phyloP scores from a whole-genome alignment of 2,329 filamentous ascomycete species.

The Aspergillus bombycis region DNA sequence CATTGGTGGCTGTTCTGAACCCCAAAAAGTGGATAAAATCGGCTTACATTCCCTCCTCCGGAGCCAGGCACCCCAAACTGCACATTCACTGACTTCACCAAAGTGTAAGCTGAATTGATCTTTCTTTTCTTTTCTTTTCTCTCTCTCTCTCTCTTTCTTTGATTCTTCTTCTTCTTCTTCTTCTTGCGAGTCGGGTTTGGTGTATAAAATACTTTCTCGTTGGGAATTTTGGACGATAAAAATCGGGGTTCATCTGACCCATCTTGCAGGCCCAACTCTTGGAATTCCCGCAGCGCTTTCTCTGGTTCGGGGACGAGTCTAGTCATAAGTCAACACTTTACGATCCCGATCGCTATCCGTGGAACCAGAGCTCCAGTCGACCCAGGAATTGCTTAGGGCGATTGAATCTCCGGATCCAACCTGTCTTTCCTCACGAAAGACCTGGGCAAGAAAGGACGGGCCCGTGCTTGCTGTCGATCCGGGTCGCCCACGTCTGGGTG shows the following conservation, averaged over 20 bases:
- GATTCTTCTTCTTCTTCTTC: neutral
- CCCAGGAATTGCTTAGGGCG: constrained; percentile 20
- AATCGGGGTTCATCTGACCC: constrained; percentile 14
- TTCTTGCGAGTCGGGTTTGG: neutral
- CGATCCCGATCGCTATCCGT: constrained; percentile 32
- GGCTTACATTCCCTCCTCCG: constrained; percentile 24
- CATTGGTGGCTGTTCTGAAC: constrained; percentile 18
- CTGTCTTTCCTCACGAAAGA: constrained; percentile 10
- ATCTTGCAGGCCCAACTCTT: constrained; percentile 24
- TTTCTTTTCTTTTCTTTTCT: neutral
- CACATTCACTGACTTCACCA: constrained; percentile 4
- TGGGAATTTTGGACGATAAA: neutral
- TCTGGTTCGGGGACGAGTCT: constrained; percentile 23
- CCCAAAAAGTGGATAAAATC: constrained; percentile 21
- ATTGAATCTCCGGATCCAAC: constrained; percentile 23
- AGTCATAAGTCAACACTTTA: constrained; percentile 16
- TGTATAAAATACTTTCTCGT: constrained; percentile 6
- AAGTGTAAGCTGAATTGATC: constrained; percentile 18
- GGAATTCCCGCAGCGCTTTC: constrained; percentile 31
- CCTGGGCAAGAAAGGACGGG: constrained; percentile 18
- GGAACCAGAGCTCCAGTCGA: constrained; percentile 28
- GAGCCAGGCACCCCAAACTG: constrained; percentile 21
- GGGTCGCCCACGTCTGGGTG: constrained; percentile 34
- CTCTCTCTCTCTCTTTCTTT: neutral
- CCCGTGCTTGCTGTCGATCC: constrained; percentile 30